phyloP scores from a whole-genome alignment of 2,329 filamentous ascomycete species.

The Zopfia rhizophila region DNA sequence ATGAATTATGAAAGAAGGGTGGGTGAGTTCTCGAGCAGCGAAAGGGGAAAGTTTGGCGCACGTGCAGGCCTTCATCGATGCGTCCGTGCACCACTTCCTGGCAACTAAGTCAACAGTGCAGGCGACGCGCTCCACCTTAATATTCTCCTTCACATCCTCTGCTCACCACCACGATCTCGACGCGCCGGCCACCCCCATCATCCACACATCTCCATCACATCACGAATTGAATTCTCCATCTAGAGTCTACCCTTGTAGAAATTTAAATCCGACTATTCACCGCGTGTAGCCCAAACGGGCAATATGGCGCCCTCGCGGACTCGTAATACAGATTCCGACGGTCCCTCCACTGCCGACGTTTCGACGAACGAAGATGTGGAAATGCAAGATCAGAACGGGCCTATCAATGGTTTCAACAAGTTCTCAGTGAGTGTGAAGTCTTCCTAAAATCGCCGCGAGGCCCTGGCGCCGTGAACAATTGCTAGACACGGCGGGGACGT shows the following conservation, averaged over 20 bases:
- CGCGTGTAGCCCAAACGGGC: slow-evolving; percentile 47
- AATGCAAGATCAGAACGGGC: slow-evolving; percentile 48
- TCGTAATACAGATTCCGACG: slow-evolving; percentile 47
- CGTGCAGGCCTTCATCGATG: no score
- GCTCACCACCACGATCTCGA: slow-evolving; percentile 7
- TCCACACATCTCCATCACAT: slow-evolving; percentile 15
- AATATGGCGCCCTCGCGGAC: slow-evolving; percentile 52
- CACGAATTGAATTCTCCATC: slow-evolving; percentile 11
- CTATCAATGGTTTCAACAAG: slow-evolving; percentile 47
- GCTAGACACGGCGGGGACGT: slow-evolving; percentile 5
- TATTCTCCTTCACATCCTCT: slow-evolving; percentile 5
- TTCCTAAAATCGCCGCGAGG: not conserved
- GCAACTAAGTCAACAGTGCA: no score
- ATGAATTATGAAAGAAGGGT: no score
- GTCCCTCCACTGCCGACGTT: slow-evolving; percentile 49
- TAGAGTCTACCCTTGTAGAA: slow-evolving; percentile 12
- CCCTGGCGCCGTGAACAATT: slow-evolving; percentile 3
- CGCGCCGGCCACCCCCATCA: slow-evolving; percentile 36
- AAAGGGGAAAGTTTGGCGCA: no score
- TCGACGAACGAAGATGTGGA: slow-evolving; percentile 51
- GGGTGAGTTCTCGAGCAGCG: no score
- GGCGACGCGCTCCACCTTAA: slow-evolving; percentile 2
- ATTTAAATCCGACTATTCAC: slow-evolving; percentile 30
- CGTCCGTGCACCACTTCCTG: no score
- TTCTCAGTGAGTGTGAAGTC: slow-evolving; percentile 40